Conservation (phyloP, 257 asterid species). For the Scutellaria galericulata region DNA sequence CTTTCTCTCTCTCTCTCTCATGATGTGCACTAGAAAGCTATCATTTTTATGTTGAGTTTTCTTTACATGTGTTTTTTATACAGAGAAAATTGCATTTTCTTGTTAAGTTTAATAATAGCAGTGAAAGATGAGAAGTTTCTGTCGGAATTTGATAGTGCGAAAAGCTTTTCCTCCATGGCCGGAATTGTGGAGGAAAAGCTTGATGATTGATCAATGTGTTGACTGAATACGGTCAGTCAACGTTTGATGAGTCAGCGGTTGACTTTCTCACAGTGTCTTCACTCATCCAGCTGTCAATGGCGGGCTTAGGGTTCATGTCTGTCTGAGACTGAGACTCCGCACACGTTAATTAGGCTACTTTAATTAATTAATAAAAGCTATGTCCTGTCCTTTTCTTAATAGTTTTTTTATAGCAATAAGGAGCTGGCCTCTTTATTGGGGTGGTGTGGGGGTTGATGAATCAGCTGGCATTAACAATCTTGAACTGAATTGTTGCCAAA, state of each 20-base stretch:
- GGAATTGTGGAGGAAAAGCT: conserved; percentile 28
- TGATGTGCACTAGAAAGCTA: background rate
- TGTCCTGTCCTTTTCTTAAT: background rate
- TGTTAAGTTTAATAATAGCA: background rate
- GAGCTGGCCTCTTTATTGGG: conserved; percentile 10
- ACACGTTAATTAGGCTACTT: background rate
- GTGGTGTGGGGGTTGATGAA: background rate
- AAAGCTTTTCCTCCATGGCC: background rate
- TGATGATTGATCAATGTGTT: conserved; percentile 29
- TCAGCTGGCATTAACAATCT: conserved; percentile 14
- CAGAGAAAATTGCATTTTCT: conserved; percentile 3
- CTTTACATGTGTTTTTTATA: background rate
- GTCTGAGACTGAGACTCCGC: conserved; percentile 28
- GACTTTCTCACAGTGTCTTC: conserved; percentile 35
- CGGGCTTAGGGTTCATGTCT: conserved; percentile 41
- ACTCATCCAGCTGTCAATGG: conserved; percentile 54
- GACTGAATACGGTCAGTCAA: conserved; percentile 52
- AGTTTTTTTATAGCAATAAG: conserved; percentile 5
- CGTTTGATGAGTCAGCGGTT: conserved; percentile 36
- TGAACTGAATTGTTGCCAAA: conserved; percentile 14
- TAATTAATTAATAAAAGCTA: background rate
- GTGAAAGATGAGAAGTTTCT: conserved; percentile 5
- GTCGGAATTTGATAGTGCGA: conserved; percentile 4
- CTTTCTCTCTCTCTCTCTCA: conserved; percentile 15
- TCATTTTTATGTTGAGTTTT: background rate